Percentiles rank a stretch among this genome's conserved stretches.
Evolutionary conservation across 2,329 filamentous ascomycete genomes (phyloP).

Genomic region (Trichophyton simii): DNA sequence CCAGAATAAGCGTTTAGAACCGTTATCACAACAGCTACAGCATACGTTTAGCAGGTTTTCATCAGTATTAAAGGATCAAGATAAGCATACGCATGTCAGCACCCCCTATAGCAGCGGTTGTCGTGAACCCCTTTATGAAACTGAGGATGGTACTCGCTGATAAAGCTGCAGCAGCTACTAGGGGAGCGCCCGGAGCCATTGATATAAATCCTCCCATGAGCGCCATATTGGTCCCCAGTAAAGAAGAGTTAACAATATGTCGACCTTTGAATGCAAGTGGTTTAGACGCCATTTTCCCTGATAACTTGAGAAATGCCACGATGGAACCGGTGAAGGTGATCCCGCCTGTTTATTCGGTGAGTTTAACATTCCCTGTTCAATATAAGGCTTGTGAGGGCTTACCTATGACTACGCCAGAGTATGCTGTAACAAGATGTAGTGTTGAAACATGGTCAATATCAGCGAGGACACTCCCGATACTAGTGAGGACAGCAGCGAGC

Average conservation of each 20-base stretch:
- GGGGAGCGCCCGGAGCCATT: conserved; percentile 65
- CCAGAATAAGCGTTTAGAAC: conserved; percentile 85
- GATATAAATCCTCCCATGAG: conserved; percentile 77
- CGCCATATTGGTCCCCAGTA: conserved; percentile 63
- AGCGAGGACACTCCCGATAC: conserved; percentile 72
- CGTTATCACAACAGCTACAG: conserved; percentile 63
- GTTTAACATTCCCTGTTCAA: background rate
- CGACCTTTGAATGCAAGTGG: conserved; percentile 61
- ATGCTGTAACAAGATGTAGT: conserved; percentile 73
- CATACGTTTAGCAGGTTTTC: conserved; percentile 12
- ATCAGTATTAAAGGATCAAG: background rate
- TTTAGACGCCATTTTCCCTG: conserved; percentile 67
- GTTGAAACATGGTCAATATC: conserved; percentile 58
- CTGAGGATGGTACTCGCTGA: conserved; percentile 64
- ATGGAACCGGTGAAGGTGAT: conserved; percentile 86
- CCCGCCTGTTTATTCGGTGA: conserved; percentile 39
- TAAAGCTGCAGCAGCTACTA: conserved; percentile 66
- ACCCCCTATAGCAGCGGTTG: conserved; percentile 78
- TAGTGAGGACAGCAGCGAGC: conserved; percentile 75
- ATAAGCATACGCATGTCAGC: conserved; percentile 62
- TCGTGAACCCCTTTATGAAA: conserved; percentile 78
- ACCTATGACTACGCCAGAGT: conserved; percentile 74
- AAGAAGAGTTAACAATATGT: conserved; percentile 60
- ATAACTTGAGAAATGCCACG: conserved; percentile 78
- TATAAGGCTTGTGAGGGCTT: conserved; percentile 7